Conservation (phyloP, 345 rosid species). For the Heritiera littoralis region DNA sequence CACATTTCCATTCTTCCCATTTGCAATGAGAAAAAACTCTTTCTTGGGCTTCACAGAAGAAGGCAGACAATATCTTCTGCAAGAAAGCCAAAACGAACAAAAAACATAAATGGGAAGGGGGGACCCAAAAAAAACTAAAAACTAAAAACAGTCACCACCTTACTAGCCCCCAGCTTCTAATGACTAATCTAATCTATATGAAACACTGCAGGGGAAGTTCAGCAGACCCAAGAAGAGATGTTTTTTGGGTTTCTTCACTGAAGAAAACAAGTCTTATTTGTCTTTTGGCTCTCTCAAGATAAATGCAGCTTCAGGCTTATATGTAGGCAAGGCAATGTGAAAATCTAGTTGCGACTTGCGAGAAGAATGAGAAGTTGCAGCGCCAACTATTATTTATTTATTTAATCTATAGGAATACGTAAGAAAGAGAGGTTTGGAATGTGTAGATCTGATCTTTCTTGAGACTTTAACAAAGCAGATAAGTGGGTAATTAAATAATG, state of each 20-base stretch:
- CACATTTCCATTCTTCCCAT: slow-evolving; percentile 24
- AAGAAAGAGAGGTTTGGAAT: slow-evolving; percentile 5
- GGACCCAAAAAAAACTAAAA: slow-evolving; percentile 5
- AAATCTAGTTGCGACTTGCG: slow-evolving; percentile 14
- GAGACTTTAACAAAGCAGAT: not conserved
- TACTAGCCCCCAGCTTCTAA: slow-evolving; percentile 16
- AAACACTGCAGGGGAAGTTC: slow-evolving; percentile 21
- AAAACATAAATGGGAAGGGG: slow-evolving; percentile 26
- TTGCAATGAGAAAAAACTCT: slow-evolving; percentile 23
- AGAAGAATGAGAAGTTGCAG: too few species aligned
- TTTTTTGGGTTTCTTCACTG: not conserved
- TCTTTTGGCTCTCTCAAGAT: slow-evolving; percentile 48
- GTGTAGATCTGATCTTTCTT: not conserved
- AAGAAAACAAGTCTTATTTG: slow-evolving; percentile 30
- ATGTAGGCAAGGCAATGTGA: slow-evolving; percentile 16
- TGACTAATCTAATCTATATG: not conserved
- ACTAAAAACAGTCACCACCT: not conserved
- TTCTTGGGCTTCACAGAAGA: slow-evolving; percentile 38
- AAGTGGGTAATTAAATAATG: not conserved
- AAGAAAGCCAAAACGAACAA: slow-evolving; percentile 36
- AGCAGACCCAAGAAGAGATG: slow-evolving; percentile 26
- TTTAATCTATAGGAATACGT: not conserved
- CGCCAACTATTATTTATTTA: too few species aligned
- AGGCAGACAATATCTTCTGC: slow-evolving; percentile 39
- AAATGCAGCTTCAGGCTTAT: slow-evolving; percentile 32